Base-by-base conservation (phyloP, 2,329 filamentous ascomycete genomes). In the Fusarium lyarnte region DNA sequence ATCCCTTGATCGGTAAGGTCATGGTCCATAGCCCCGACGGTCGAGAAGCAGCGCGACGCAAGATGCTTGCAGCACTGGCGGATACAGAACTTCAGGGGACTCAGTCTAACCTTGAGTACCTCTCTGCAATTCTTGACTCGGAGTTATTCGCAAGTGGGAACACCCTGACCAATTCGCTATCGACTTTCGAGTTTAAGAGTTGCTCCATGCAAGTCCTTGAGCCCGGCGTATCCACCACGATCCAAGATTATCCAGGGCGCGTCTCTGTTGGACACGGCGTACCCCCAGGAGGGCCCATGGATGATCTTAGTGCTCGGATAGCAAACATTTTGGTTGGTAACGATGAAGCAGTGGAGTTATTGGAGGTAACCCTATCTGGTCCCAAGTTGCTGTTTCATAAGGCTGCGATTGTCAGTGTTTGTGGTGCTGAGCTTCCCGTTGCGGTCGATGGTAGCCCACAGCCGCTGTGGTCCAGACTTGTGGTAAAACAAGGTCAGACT, bases 1-100 rank as follows among this genome's bases (percentile, higher is more conserved):
- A 58, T 1, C 43, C 55, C 2, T 51, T 58, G 3, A 51, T 58
- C 76, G 79, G 0, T 4, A 58, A 58, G 21, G 29, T 58, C 21
- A 58, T 58, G 31, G 42, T 58, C 1, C 42, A 58, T 16, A 31
- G 42, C 31, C 39, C 29, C 21, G 19, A 31, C 1, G 55, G 42
- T 0, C 42, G 55, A 5, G 55, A 58, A 51, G 33, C 42, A 25
- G 33, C 33, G 21, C 42, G 25, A 23, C 6, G 23, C 5, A 58
- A 47, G 31, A 57, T 57, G 53, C 53, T 57, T 4, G 14, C 29
- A 17, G 39, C 6, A 14, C 25, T 57, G 53, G 53, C 53, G 2
- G 19, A 57, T 36, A 47, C 53, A 4, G 16, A 14, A 21, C 41
- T 51, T 3, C 55, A 51, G 19, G 55, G 55, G 3, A 58, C 55